Base-by-base conservation (phyloP, 164 flowering plant species). In the Kalanchoe fedtschenkoi region DNA sequence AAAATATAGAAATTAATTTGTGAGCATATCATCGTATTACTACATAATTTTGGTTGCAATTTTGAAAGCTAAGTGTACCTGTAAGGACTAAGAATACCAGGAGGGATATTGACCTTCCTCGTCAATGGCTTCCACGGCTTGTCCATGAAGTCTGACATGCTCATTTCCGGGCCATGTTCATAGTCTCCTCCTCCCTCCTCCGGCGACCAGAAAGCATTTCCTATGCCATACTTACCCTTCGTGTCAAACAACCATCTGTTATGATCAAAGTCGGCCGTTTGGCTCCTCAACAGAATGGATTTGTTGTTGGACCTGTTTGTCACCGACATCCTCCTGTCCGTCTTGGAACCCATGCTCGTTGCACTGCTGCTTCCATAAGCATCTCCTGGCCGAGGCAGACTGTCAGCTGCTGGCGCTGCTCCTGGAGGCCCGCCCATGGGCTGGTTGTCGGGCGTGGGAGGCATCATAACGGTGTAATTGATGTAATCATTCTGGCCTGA, bases 381-480 rank as follows among this genome's bases (percentile, higher is more conserved):
- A 21, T 34, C 72, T n/a, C 37, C 62, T 1, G 43, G 33, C 22
- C 65, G 56, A 22, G 69, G 15, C 6, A 63, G 72, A 56, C 60
- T 63, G 21, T 70, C 70, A 22, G 61, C 46, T 4, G 66, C 34
- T 4, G 65, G 0, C 30, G 58, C 63, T 61, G 56, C 55, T 16
- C 66, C 58, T 6, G 66, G 46, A n/a, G 71, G 77, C 3, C 73
- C 77, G 0, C 66, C 82, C 44, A 61, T 66, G 3, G 95, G 96
- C 60, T 89, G 93, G 76, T 89, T 89, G 67, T 89, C 96, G 0
- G 98, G 98, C 0, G 98, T 92, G 0, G 96, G 96, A 0, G 98
- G 98, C 96, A 92, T 80, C 46, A 86, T 42, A 2, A 89, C 98
- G 0, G 96, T 89, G 80, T 89, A 92, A 29, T 85, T 79, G 16